Base-by-base conservation (phyloP, 176 grass and related monocot genomes). In the Oryza glumipatula region DNA sequence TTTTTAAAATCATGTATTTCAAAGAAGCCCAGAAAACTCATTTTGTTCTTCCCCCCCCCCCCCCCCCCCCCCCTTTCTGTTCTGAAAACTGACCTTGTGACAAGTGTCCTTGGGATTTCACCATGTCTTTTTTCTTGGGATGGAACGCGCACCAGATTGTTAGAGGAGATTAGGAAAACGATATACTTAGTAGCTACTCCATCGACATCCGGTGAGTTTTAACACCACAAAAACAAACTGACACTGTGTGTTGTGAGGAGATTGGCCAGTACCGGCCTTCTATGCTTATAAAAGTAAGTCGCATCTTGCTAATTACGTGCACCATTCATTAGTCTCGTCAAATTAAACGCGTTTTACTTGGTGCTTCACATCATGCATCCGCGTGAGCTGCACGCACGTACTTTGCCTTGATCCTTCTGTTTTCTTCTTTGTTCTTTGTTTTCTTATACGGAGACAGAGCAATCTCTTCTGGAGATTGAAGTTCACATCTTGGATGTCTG, bases 321-420 rank as follows among this genome's bases (percentile, higher is more conserved):
- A n/a, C 9, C 0, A 45, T 23, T 51, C 2, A 45, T 23, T 51
- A 49, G 49, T 21, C 13, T 32, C 43, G 44, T 19, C 45, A 32
- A 51, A 82, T 19, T 45, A 32, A 51, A 82, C 72, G 43, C 72
- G 74, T 73, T 77, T 77, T 78, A 6, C 11, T 10, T 74, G n/a
- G 21, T 35, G 73, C 45, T 39, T 78, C 67, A 67, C 83, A 67
- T 86, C 79, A 56, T 70, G 82, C 39, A 38, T 67, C 79, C 73
- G 73, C 88, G 73, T 86, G 24, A n/a, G 45, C 45, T 68, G 9
- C 79, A 82, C 83, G 78, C 73, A 28, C 83, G 78, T 67, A 28
- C 72, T 10, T 10, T 56, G 52, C 77, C 73, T 64, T 64, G 43
- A 68, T 83, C 30, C 48, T 80, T 26, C 35, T 56, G 16, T 54